Evolutionary conservation across 306 rosid genomes (phyloP), one percentile per base, ranked within the genome.

Genomic region (Spatholobus suberectus): DNA sequence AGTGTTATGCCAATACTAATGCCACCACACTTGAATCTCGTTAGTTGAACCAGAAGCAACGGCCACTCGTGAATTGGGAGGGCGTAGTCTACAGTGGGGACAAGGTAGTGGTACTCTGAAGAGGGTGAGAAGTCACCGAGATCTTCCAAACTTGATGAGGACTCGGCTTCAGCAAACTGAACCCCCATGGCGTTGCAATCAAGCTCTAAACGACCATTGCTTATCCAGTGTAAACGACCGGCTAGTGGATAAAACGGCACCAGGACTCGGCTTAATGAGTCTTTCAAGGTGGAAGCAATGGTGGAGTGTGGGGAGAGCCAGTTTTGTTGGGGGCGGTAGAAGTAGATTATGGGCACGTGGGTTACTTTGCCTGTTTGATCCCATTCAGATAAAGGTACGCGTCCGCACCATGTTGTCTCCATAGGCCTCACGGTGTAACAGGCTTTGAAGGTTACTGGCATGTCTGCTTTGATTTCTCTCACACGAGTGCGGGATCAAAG

Each of bases 21-120:
- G 3, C 90, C 92, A 0, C 93, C 96, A 0, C 96, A 93, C 24
- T 68, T 70, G 87, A 93, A 93, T 12, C 4, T 75, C 0, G 94
- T 91, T 10, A 93, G 72, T 24, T 91, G 94, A 9, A 80, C 85
- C 0, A 89, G 15, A 21, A 88, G 14, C 65, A 91, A 4, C 0
- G 96, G 93, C 59, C 85, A 12, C 13, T 91, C 91, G 13, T 91
- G 83, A 38, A 87, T 81, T 3, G 93, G 90, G 15, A 77, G 77
- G 1, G 47, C 80, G 21, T 87, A 89, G 63, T 93, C 96, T 0
- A 90, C 70, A 0, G 1, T 55, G 0, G 94, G 94, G 37, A 82
- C 26, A 5, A 89, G 88, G 69, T 18, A 0, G 9, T 26, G 5
- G 6, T 86, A 54, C 20, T 81, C 79, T 0, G 82, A 58, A 1